Base-by-base conservation (phyloP, 202 grass and related monocot genomes). In the Hordeum pubiflorum region DNA sequence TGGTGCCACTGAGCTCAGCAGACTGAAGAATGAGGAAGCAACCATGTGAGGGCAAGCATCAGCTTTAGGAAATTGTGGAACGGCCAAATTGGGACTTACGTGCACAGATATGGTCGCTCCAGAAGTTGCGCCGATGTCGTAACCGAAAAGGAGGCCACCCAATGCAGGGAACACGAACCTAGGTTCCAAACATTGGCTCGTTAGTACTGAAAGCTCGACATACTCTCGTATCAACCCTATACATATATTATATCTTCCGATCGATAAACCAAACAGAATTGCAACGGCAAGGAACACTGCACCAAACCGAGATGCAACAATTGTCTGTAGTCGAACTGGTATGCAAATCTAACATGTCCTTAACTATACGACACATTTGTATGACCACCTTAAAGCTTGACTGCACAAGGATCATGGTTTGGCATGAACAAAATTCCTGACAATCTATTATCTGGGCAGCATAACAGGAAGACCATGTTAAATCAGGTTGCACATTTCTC, bases 131-230 rank as follows among this genome's bases (percentile, higher is more conserved):
- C 95, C 95, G 14, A 98, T 93, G 77, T 98, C 95, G 71, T 93
- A 98, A 44, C 95, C 92, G 5, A 93, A 98, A 74, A 98, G 92
- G n/a, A 98, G 88, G 26, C 90, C 95, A 0, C 95, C 95, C 88
- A 98, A 76, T 11, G 95, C 95, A 64, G 95, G 95, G 79, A 98
- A 98, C 31, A 98, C 73, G 43, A 98, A 98, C 84, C 95, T 97
- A 82, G 39, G 40, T 82, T 94, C 54, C 34, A 12, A 86, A 57
- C 11, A 63, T 76, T 76, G 32, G 52, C 36, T 10, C 66, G 44
- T 79, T 38, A 89, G 82, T 78, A 67, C 9, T 41, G 27, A 27
- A 76, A 85, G 21, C 48, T 85, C 2, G 0, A 85, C 5, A 50
- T 20, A 62, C 21, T 48, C 31, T 18, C 10, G 6, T 7, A 33